These are phyloP conservation scores for Ophiocordyceps camponoti-saundersi DNA, from an alignment of 2,329 filamentous ascomycete species.

Conservation along the genomic window DNA sequence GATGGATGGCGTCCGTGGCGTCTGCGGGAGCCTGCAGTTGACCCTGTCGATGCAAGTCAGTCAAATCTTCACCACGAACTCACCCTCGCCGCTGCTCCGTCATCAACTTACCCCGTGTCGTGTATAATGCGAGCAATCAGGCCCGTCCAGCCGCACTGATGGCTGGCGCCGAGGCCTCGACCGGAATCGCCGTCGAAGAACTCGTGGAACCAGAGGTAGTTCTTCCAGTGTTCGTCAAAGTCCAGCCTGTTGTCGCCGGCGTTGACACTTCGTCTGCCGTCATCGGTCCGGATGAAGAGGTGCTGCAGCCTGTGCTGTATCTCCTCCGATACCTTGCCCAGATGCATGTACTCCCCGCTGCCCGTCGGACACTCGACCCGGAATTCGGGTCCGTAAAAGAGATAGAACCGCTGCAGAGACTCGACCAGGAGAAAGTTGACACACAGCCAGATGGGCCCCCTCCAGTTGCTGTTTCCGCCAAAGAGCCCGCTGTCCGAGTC, in stretches of 20 bases:
- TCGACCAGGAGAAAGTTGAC: conserved; percentile 93
- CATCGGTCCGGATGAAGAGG: conserved; percentile 68
- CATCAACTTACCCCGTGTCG: conserved; percentile 68
- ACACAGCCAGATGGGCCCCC: conserved; percentile 87
- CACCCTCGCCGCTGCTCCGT: neutral
- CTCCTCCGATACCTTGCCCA: conserved; percentile 87
- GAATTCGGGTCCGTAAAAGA: conserved; percentile 83
- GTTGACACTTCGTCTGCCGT: conserved; percentile 80
- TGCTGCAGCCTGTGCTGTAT: conserved; percentile 90
- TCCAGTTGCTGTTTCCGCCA: conserved; percentile 96
- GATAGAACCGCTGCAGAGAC: conserved; percentile 84
- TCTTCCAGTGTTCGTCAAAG: conserved; percentile 85
- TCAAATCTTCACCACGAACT: neutral
- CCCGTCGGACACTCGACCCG: conserved; percentile 89
- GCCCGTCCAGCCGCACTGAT: conserved; percentile 95
- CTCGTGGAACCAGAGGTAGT: conserved; percentile 76
- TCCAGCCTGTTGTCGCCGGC: conserved; percentile 71
- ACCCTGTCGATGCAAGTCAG: conserved; percentile 32
- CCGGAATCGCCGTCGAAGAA: conserved; percentile 92
- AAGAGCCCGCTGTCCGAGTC: conserved; percentile 93
- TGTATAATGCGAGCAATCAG: conserved; percentile 94
- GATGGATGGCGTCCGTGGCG: conserved; percentile 69
- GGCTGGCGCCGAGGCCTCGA: conserved; percentile 75
- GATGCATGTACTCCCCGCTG: conserved; percentile 87
- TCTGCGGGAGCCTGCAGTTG: conserved; percentile 82